A percentile compares a stretch with the other conserved stretches of the same genome.
These are phyloP conservation scores for Jamesozyma jinghongensis DNA, from an alignment of 805 yeast genomes.

Conservation along the genomic window DNA sequence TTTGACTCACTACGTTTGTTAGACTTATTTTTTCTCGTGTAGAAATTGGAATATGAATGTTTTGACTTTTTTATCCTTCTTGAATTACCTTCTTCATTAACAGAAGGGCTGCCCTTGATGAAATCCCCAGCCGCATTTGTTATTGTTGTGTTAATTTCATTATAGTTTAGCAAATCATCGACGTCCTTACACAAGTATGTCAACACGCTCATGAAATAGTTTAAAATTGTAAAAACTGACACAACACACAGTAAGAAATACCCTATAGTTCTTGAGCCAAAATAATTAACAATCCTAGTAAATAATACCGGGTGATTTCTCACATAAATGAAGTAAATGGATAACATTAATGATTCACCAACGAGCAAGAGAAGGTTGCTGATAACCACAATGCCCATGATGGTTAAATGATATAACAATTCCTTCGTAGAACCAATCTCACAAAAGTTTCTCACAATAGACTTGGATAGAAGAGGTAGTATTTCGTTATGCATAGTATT, in stretches of 20 bases:
- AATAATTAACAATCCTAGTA: constrained; percentile 28
- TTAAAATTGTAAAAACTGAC: constrained; percentile 24
- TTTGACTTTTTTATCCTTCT: too few species aligned
- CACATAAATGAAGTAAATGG: constrained; percentile 35
- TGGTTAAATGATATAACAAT: constrained; percentile 8
- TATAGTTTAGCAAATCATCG: constrained; percentile 5
- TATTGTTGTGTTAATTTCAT: too few species aligned
- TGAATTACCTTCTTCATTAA: too few species aligned
- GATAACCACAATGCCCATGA: constrained; percentile 9
- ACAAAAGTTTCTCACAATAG: constrained; percentile 6
- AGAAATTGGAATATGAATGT: neutral
- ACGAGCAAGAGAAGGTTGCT: constrained; percentile 18
- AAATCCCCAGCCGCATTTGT: too few species aligned
- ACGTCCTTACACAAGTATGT: constrained; percentile 22
- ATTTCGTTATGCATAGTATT: neutral
- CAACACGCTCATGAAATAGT: constrained; percentile 14
- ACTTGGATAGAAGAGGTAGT: too few species aligned
- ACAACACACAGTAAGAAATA: constrained; percentile 26
- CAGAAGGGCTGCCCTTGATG: too few species aligned
- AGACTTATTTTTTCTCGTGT: neutral
- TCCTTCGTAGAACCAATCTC: constrained; percentile 7
- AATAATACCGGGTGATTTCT: constrained; percentile 29
- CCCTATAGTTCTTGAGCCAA: constrained; percentile 27
- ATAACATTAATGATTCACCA: constrained; percentile 31
- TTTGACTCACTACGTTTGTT: neutral